Evolutionary conservation across 345 rosid genomes (phyloP), one percentile per base, ranked within the genome.

Genomic region (Capsella bursapastoris): DNA sequence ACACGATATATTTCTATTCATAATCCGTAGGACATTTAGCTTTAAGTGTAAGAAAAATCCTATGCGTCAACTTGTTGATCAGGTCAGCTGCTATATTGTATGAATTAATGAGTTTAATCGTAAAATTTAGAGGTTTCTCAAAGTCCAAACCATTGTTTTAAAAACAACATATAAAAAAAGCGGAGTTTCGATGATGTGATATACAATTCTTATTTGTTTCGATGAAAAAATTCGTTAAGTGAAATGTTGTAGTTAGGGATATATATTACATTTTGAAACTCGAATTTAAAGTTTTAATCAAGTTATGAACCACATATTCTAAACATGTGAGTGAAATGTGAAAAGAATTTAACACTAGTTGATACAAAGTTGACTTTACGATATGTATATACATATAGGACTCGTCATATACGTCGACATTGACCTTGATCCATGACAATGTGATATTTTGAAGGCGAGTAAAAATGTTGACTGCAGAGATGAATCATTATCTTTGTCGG

Each of bases 271-370:
- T 38, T 27, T 15, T 44, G 50, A 32, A 49, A 15, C 43, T 52
- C 3, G 16, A 51, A 38, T 2, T 3, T 7, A 40, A 40, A 49
- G 3, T 3, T 14, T 28, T 1, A 57, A 31, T 22, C 16, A 44
- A 55, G 27, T 44, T 34, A 35, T 55, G 58, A 45, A 45, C 72
- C 48, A 45, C 34, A 2, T 3, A 52, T 40, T 28, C 32, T 49
- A 50, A 59, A 62, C 55, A 67, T 67, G 67, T 22, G 38, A 50
- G 16, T 66, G 44, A 66, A 38, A 66, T 66, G 53, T 66, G 73
- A 66, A 66, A 7, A 11, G 68, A 74, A 74, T 58, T 49, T 66
- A 16, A 49, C 38, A 59, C 58, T 38, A 40, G 1, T 57, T 41
- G 11, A 40, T 16, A 55, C 25, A 41, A 37, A 66, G 66, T 66